phyloP scores from a whole-genome alignment of 2,329 filamentous ascomycete species.

The Talaromyces sp. region DNA sequence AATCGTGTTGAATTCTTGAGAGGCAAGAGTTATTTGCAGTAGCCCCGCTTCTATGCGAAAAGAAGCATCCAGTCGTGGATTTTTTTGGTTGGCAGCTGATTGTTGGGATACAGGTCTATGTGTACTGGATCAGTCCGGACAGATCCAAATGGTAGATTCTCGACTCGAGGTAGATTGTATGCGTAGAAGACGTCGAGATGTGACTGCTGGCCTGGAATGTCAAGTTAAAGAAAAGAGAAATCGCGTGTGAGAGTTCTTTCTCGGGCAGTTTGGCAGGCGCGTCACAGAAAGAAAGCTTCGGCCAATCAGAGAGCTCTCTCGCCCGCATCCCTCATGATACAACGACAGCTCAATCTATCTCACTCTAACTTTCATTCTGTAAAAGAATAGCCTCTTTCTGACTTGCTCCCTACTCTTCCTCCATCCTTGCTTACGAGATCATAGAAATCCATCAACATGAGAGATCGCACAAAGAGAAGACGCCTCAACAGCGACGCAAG shows the following conservation, averaged over 20 bases:
- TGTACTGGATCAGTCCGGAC: neutral
- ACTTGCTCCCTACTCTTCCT: neutral
- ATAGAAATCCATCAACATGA: conserved; percentile 1
- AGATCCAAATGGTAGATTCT: neutral
- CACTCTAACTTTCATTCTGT: neutral
- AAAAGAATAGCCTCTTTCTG: neutral
- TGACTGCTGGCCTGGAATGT: neutral
- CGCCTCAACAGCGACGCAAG: conserved; percentile 7
- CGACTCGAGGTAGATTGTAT: neutral
- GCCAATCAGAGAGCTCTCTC: conserved; percentile 16
- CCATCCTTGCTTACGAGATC: neutral
- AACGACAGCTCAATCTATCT: neutral
- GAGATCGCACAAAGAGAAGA: conserved; percentile 10
- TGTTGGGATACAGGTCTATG: neutral
- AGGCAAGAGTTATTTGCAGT: neutral
- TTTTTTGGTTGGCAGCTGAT: neutral
- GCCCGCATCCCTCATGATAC: conserved; percentile 10
- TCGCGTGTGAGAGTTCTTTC: neutral
- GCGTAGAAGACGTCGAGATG: neutral
- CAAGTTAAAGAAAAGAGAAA: neutral
- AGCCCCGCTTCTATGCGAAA: conserved; percentile 1
- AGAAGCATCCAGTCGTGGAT: neutral
- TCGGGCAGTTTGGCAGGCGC: conserved; percentile 13
- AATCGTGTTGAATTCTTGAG: neutral
- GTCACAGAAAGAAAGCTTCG: conserved; percentile 18